Base-by-base conservation (phyloP, 2,329 filamentous ascomycete genomes). In the Alternaria sp. region DNA sequence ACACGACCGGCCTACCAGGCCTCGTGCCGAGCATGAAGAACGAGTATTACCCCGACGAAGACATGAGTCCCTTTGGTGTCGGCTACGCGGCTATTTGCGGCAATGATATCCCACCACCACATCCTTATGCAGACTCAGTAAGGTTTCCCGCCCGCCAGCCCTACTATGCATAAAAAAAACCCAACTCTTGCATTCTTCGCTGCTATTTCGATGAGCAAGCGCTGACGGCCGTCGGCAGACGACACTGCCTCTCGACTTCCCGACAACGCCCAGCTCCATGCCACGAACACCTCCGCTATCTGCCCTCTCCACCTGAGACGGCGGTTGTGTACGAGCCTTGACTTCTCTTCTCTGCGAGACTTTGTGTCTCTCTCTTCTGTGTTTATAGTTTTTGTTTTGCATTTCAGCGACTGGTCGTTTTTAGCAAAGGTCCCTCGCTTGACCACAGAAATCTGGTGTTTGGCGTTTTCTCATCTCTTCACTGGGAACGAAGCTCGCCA, bases 201-300 rank as follows among this genome's bases (percentile, higher is more conserved):
- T 60, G 63, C 56, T 65, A 61, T 56, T 62, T 68, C 65, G 66
- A 71, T 71, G 70, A 71, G 65, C 71, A 69, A 66, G 62, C 68
- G 69, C 75, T 77, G 74, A 77, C 75, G 69, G 66, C 62, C 66
- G 67, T 54, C 64, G 72, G 74, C 68, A 93, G 90, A 92, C 90
- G 77, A 58, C 56, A 37, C 90, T 90, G 80, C 88, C 90, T 73
- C 85, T 92, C 69, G 66, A 68, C 51, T 80, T 76, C 78, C 89
- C 89, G 36, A 85, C 85, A 41, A 92, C 90, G 52, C 90, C 90
- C 60, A 80, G 90, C 64, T 91, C 88, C n/a, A 88, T 91, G 85
- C 88, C 88, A 31, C 84, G 83, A 45, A 90, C 89, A 42, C 89
- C 89, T 41, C 83, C 83, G 60, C 67, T 78, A 85, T 73, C 77